A percentile compares a stretch with the other conserved stretches of the same genome.
Evolutionary conservation across 495 filamentous ascomycete species (phyloP).

Genomic region (Opeltia flavorubescens): DNA sequence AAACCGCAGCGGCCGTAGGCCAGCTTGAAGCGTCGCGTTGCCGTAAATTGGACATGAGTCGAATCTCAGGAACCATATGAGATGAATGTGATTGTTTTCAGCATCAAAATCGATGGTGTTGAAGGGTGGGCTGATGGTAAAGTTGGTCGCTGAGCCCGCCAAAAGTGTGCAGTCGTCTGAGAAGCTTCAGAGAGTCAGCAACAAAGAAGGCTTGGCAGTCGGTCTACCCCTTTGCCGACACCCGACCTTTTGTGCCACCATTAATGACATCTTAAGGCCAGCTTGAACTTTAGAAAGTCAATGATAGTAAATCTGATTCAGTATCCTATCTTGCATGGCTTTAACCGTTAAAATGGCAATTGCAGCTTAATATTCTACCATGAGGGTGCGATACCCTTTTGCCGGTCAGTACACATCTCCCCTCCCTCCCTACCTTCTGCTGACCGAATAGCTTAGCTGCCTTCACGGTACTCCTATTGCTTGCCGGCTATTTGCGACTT

Average conservation of each 20-base stretch:
- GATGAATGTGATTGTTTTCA: constrained; percentile 14
- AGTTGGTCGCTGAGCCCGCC: constrained; percentile 1
- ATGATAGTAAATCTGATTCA: too few species aligned
- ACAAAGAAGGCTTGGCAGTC: neutral
- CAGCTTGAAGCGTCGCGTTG: constrained; percentile 9
- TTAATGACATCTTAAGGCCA: too few species aligned
- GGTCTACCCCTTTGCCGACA: too few species aligned
- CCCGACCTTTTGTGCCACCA: too few species aligned
- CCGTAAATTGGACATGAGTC: constrained; percentile 6
- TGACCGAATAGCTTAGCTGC: constrained; percentile 36
- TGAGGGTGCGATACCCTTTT: constrained; percentile 62
- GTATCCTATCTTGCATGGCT: too few species aligned
- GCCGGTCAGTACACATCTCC: constrained; percentile 38
- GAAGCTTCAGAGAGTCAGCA: neutral
- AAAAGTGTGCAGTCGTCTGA: neutral
- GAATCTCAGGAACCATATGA: constrained; percentile 3
- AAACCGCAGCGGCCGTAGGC: constrained; percentile 3
- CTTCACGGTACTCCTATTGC: constrained; percentile 62
- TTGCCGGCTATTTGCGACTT: constrained; percentile 68
- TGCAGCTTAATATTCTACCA: constrained; percentile 22
- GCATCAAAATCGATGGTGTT: constrained; percentile 24
- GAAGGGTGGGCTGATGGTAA: constrained; percentile 10
- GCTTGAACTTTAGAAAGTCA: too few species aligned
- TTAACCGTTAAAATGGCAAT: too few species aligned
- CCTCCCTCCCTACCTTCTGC: neutral